Percentiles rank a stretch among this genome's conserved stretches.
Conservation (phyloP, 495 filamentous ascomycete genomes). For the Xanthoparmelia taractica region DNA sequence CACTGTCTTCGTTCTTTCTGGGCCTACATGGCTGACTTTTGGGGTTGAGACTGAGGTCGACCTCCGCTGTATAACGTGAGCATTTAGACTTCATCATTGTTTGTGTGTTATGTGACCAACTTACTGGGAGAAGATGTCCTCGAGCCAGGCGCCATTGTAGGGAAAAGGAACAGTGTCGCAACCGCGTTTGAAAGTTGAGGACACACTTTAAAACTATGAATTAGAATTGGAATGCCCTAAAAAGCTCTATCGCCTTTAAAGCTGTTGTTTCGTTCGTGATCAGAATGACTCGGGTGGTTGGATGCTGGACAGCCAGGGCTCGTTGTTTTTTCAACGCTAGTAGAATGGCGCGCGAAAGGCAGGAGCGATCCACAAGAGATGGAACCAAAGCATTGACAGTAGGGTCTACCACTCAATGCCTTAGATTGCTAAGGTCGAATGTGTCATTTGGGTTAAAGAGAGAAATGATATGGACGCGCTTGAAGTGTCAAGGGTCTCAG, state of each 20-base stretch:
- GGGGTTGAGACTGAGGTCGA: neutral
- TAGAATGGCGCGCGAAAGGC: neutral
- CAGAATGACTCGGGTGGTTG: neutral
- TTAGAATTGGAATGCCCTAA: neutral
- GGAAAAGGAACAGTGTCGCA: neutral
- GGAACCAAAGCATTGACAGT: too few species aligned
- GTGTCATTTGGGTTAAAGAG: neutral
- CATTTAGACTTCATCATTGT: neutral
- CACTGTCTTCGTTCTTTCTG: neutral
- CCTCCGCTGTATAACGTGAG: neutral
- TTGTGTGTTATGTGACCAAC: neutral
- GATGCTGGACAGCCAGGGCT: neutral
- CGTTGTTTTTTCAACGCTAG: neutral
- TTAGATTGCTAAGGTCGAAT: neutral
- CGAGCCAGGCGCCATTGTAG: neutral
- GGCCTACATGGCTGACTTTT: neutral
- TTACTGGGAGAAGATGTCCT: neutral
- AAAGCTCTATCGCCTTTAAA: conserved; percentile 1
- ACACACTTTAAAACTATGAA: neutral
- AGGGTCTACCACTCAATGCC: too few species aligned
- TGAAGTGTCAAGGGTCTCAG: neutral
- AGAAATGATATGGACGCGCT: neutral
- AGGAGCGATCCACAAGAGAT: conserved; percentile 4
- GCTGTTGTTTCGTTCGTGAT: neutral
- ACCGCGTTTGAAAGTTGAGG: conserved; percentile 2